Evolutionary conservation across 805 yeast genomes (phyloP), one percentile per base, ranked within the genome.

Genomic region (Jamesozyma rosinii): DNA sequence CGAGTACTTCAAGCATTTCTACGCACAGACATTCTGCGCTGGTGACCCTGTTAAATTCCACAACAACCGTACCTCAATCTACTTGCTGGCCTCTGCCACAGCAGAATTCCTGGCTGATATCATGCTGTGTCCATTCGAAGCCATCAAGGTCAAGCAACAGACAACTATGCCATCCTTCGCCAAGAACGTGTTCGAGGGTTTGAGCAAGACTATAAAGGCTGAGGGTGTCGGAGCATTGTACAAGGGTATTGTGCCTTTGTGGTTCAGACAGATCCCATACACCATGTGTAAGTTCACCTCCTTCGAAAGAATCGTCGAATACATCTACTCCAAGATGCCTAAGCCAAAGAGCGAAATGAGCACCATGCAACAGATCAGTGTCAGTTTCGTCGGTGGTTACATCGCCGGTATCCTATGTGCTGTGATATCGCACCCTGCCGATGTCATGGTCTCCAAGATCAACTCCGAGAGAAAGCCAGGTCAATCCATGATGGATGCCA

Each of bases 401-500:
- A 76, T 90, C 60, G 98, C 97, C 10, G 98, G 97, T 80, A 81
- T 92, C 44, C 77, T 89, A 70, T 90, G 97, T 72, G 97, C 98
- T 6, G 69, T 83, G 41, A 92, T 89, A 15, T 89, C 97, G 22
- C 97, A 92, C 65, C 98, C 98, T 18, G 97, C 97, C n/a, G 98
- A 90, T 66, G 97, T 90, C 29, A 81, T 92, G 95, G 97, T 90
- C 21, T 84, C 95, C 39, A 85, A 88, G 74, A 78, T 92, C 57
- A 89, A 86, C 63, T 74, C 82, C 42, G 63, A 59, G 31, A 47
- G 88, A 79, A 55, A 78, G 76, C 56, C 66, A 65, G 59, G 73
- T 80, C 95, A 88, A 68, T 58, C 82, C 4, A 72, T 76, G 55
- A 79, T 81, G 24, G 67, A 69, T 27, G 92, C 94, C 10, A 71